Evolutionary conservation across 2,329 filamentous ascomycete species (phyloP).

Genomic region (Talaromyces sp.): DNA sequence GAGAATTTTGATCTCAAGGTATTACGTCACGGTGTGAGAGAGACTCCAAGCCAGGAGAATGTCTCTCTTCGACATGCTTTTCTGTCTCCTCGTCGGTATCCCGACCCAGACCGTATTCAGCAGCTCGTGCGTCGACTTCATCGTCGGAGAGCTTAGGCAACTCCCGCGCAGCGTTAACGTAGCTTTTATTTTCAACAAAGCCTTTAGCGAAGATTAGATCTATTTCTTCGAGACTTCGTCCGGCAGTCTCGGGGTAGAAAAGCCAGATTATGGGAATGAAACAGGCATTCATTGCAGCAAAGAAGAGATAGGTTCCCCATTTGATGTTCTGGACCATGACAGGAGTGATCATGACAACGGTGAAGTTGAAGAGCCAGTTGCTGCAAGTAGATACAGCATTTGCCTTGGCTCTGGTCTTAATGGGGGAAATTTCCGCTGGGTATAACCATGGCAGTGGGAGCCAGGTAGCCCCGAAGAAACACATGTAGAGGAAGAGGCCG

Average conservation of each 20-base stretch:
- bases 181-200: constrained; percentile 38
- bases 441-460: constrained; percentile 58
- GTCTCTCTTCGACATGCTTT: constrained; percentile 7
- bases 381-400: constrained; percentile 52
- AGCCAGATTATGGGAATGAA: constrained; percentile 53
- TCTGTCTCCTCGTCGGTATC: constrained; percentile 4
- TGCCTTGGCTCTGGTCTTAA: constrained; percentile 53
- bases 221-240: constrained; percentile 41
- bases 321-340: constrained; percentile 35
- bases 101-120: constrained; percentile 22
- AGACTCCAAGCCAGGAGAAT: background rate
- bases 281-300: constrained; percentile 35
- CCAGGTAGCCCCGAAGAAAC: constrained; percentile 64
- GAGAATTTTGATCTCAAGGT: background rate
- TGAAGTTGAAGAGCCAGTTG: constrained; percentile 57
- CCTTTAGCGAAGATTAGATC: constrained; percentile 44
- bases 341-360: constrained; percentile 48
- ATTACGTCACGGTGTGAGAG: background rate
- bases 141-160: constrained; percentile 31
- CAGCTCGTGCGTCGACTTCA: constrained; percentile 29
- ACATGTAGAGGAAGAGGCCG: constrained; percentile 65
- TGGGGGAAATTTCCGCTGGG: constrained; percentile 50
- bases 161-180: constrained; percentile 28
- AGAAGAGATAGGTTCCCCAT: constrained; percentile 44
- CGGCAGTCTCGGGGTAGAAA: constrained; percentile 51